These are phyloP conservation scores for Gamsiella multidivaricata DNA, from an alignment of 192 early-diverging fungal genomes.

Conservation along the genomic window DNA sequence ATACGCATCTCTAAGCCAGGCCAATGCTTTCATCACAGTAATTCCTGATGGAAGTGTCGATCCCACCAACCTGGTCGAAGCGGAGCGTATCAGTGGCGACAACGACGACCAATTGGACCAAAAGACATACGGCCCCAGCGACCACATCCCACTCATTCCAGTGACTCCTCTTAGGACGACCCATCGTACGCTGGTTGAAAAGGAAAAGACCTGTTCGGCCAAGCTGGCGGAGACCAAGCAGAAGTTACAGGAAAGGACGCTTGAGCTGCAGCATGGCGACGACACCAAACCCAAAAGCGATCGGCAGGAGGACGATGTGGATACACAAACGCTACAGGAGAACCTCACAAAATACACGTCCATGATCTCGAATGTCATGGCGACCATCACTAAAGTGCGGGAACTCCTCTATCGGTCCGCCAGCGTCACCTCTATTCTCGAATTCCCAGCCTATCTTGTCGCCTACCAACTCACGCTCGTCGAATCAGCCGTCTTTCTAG, in stretches of 20 bases:
- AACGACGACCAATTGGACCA: slow-evolving; percentile 51
- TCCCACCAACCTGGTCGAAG: slow-evolving; percentile 65
- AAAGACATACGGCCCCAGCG: slow-evolving; percentile 48
- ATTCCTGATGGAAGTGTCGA: slow-evolving; percentile 66
- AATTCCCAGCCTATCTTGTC: slow-evolving; percentile 70
- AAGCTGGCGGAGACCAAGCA: slow-evolving; percentile 52
- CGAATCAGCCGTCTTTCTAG: slow-evolving; percentile 74
- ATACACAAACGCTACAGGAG: slow-evolving; percentile 57
- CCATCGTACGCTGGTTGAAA: slow-evolving; percentile 62
- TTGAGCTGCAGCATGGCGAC: slow-evolving; percentile 1
- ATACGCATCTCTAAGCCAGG: slow-evolving; percentile 42
- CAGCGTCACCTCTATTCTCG: slow-evolving; percentile 63
- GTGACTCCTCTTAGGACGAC: slow-evolving; percentile 62
- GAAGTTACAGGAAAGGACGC: slow-evolving; percentile 42
- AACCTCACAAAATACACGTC: slow-evolving; percentile 56
- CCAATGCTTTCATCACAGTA: slow-evolving; percentile 38
- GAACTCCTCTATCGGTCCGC: slow-evolving; percentile 63
- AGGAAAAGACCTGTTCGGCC: slow-evolving; percentile 45
- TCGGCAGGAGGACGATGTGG: slow-evolving; percentile 26
- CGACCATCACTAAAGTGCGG: slow-evolving; percentile 62
- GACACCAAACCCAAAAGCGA: slow-evolving; percentile 11
- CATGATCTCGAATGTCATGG: slow-evolving; percentile 59
- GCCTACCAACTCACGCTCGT: slow-evolving; percentile 78
- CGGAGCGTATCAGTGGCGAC: slow-evolving; percentile 61
- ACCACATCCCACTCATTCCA: slow-evolving; percentile 69